These are phyloP conservation scores for Mycena chlorophos DNA, from an alignment of 768 basidiomycete species.

Conservation along the genomic window DNA sequence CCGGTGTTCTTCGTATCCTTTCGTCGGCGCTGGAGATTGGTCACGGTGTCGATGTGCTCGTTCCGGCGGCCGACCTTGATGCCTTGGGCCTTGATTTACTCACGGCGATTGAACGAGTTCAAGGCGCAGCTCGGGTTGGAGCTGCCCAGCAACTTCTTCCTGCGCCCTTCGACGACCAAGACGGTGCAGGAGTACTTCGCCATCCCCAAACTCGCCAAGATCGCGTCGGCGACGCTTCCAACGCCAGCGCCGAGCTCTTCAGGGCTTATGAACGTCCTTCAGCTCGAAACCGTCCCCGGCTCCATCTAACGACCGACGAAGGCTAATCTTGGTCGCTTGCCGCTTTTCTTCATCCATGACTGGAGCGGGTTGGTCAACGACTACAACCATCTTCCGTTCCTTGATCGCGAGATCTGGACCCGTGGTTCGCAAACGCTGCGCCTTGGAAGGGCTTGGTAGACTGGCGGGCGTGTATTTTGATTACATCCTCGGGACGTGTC, in stretches of 20 bases:
- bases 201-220: neutral
- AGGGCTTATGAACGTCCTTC: slow-evolving; percentile 22
- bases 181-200: slow-evolving; percentile 36
- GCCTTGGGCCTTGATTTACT: slow-evolving; percentile 64
- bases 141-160: slow-evolving; percentile 48
- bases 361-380: slow-evolving; percentile 64
- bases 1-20: slow-evolving; percentile 40
- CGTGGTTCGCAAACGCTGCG: slow-evolving; percentile 46
- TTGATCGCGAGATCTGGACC: slow-evolving; percentile 63
- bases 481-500: slow-evolving; percentile 36
- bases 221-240: neutral
- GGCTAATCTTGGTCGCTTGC: slow-evolving; percentile 30
- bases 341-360: slow-evolving; percentile 70
- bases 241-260: neutral
- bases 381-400: slow-evolving; percentile 44
- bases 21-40: slow-evolving; percentile 51
- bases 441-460: slow-evolving; percentile 50
- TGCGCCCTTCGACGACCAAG: slow-evolving; percentile 38
- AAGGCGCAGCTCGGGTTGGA: slow-evolving; percentile 40
- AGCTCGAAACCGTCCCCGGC: slow-evolving; percentile 32
- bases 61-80: slow-evolving; percentile 48
- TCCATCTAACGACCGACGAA: slow-evolving; percentile 37
- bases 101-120: slow-evolving; percentile 60
- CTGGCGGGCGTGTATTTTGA: slow-evolving; percentile 54
- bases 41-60: slow-evolving; percentile 36